phyloP scores from a whole-genome alignment of 2,329 filamentous ascomycete species.

The Pseudopyricularia cyperi region DNA sequence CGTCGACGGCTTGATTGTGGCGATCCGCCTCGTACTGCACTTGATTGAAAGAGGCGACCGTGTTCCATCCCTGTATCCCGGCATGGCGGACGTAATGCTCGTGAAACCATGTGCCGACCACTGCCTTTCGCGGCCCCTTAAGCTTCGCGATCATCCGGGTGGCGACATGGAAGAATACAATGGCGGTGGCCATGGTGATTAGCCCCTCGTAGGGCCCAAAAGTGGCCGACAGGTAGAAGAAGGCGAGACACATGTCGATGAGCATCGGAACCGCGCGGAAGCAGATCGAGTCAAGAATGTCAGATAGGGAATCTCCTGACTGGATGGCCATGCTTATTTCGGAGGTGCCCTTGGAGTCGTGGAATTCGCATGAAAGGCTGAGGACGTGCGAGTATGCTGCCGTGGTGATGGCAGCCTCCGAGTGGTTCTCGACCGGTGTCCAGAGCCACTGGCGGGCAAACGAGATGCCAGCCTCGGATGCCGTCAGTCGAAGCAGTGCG shows the following conservation, averaged over 20 bases:
- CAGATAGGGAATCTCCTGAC: conserved; percentile 38
- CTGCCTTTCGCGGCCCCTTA: conserved; percentile 33
- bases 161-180: conserved; percentile 42
- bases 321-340: conserved; percentile 45
- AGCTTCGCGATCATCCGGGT: conserved; percentile 36
- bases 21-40: conserved; percentile 41
- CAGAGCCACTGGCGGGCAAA: conserved; percentile 42
- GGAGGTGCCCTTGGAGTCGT: conserved; percentile 46
- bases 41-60: conserved; percentile 47
- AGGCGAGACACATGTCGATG: conserved; percentile 45
- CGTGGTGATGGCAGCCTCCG: conserved; percentile 36
- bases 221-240: conserved; percentile 43
- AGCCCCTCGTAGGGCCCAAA: conserved; percentile 50
- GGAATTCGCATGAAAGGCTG: conserved; percentile 47
- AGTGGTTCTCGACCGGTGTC: conserved; percentile 45
- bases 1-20: conserved; percentile 35
- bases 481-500: conserved; percentile 34
- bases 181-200: conserved; percentile 44
- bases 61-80: conserved; percentile 46
- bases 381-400: conserved; percentile 47
- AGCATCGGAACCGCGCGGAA: conserved; percentile 47
- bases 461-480: conserved; percentile 41
- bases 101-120: conserved; percentile 39
- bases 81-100: conserved; percentile 42
- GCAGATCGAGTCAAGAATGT: conserved; percentile 42